Conservation (phyloP, 2,329 filamentous ascomycete genomes). For the Alternaria gansuensis region DNA sequence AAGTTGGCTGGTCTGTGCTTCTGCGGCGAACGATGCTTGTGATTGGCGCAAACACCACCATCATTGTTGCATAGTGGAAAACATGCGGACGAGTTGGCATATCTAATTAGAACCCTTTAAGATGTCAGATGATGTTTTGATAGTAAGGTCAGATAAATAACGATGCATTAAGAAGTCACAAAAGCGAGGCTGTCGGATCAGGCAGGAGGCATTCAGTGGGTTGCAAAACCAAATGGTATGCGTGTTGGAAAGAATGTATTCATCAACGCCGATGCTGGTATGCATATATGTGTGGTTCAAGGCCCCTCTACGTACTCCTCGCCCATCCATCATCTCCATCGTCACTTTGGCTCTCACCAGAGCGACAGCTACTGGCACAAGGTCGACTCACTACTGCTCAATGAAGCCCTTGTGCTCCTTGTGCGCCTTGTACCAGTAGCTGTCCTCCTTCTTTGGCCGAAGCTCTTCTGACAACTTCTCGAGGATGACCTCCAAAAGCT, state of each 20-base stretch:
- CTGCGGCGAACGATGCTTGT: slow-evolving; percentile 23
- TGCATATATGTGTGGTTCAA: slow-evolving; percentile 2
- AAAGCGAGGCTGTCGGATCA: slow-evolving; percentile 2
- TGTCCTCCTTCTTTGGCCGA: slow-evolving; percentile 67
- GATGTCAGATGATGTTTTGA: not conserved
- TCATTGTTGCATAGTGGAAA: not conserved
- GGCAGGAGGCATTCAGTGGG: not conserved
- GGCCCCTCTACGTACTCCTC: not conserved
- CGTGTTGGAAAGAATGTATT: slow-evolving; percentile 12
- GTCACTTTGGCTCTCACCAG: not conserved
- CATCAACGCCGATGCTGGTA: slow-evolving; percentile 9
- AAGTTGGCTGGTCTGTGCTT: slow-evolving; percentile 20
- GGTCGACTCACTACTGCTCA: slow-evolving; percentile 27
- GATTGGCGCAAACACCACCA: slow-evolving; percentile 26
- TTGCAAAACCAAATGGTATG: not conserved
- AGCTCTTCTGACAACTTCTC: slow-evolving; percentile 77
- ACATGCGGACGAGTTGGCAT: not conserved
- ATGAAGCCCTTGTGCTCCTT: slow-evolving; percentile 82
- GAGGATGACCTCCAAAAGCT: slow-evolving; percentile 75
- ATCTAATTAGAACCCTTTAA: not conserved
- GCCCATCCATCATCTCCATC: not conserved
- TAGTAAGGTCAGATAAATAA: not conserved
- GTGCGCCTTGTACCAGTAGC: slow-evolving; percentile 89
- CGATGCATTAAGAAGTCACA: not conserved
- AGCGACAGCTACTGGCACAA: slow-evolving; percentile 7